Base-by-base conservation (phyloP, 2,329 filamentous ascomycete genomes). In the Fusarium sororula region DNA sequence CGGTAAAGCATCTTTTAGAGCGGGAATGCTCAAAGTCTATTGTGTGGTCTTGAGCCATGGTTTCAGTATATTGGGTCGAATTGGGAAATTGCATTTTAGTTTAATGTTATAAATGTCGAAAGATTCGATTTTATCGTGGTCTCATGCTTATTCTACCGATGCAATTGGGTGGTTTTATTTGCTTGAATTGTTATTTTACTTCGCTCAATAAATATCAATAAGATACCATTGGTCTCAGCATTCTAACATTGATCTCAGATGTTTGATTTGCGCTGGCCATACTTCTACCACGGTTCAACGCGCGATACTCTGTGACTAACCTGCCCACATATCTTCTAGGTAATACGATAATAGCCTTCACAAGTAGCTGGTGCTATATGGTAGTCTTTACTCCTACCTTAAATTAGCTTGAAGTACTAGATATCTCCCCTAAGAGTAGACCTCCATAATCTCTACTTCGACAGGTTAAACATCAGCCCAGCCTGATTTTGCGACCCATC, bases 181-280 rank as follows among this genome's bases (percentile, higher is more conserved):
- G 0, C 15, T 35, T 3, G 3, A 30, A 22, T 10, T 18, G 15
- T 18, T 32, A 15, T 50, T 30, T 35, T 30, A 14, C 14, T 20
- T 35, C 22, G 7, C 6, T 24, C 0, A 11, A 24, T 24, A 24
- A 1, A 14, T 14, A 3, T 32, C 11, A 20, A 4, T 24, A 20
- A 20, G 30, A 35, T 20, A 32, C 3, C 3, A 8, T 18, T 3
- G 17, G 47, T 5, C n/a, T 32, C 5, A n/a, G 14, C 11, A 3
- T 17, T 8, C 14, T 6, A n/a, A 18, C 4, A n/a, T n/a, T 30
- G 5, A 32, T n/a, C 10, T 22, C 12, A 1, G 3, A 10, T 13
- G 1, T 13, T 32, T 30, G n/a, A 4, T 32, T 18, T 32, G 11
- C 5, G 12, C 32, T 20, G 15, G 9, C 1, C 32, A 35, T 35